phyloP scores from a whole-genome alignment of 805 yeast genomes.

The Spathaspora gorwiae region DNA sequence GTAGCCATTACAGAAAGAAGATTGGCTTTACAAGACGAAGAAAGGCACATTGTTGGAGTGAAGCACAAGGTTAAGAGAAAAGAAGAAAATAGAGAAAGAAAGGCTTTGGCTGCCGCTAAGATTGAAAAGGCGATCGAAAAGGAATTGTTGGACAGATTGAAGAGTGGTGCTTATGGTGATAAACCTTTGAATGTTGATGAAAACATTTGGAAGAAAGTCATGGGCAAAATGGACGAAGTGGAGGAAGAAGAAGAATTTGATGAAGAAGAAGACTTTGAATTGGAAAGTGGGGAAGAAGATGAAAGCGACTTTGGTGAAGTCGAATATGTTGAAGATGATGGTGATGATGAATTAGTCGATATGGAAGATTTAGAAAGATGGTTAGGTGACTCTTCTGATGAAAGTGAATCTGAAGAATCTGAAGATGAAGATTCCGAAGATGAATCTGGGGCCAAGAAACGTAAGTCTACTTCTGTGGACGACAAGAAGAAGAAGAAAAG shows the following conservation, averaged over 20 bases:
- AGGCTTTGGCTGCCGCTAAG: slow-evolving; percentile 94
- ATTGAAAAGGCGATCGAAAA: slow-evolving; percentile 95
- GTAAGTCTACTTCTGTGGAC: slow-evolving; percentile 27
- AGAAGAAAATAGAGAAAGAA: slow-evolving; percentile 91
- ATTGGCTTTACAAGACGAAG: slow-evolving; percentile 83
- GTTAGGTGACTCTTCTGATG: slow-evolving; percentile 49
- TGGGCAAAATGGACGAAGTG: slow-evolving; percentile 58
- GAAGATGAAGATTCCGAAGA: slow-evolving; percentile 29
- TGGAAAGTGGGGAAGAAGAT: slow-evolving; percentile 44
- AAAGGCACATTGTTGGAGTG: slow-evolving; percentile 87
- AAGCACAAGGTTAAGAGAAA: slow-evolving; percentile 93
- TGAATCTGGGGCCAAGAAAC: slow-evolving; percentile 18
- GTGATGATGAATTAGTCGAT: slow-evolving; percentile 84
- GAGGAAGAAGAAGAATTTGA: slow-evolving; percentile 66
- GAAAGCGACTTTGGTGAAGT: slow-evolving; percentile 67
- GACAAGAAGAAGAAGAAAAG: slow-evolving; percentile 43
- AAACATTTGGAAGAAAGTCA: slow-evolving; percentile 89
- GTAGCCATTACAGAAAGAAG: slow-evolving; percentile 94
- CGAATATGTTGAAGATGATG: slow-evolving; percentile 89
- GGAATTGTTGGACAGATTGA: slow-evolving; percentile 88
- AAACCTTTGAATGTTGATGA: slow-evolving; percentile 96
- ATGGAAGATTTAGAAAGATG: slow-evolving; percentile 90
- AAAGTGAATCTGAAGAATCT: slow-evolving; percentile 31
- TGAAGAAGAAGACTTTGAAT: slow-evolving; percentile 51
- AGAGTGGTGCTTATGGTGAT: slow-evolving; percentile 98